phyloP scores from a whole-genome alignment of 2,329 filamentous ascomycete species.

The Fonsecaea pedrosoi region DNA sequence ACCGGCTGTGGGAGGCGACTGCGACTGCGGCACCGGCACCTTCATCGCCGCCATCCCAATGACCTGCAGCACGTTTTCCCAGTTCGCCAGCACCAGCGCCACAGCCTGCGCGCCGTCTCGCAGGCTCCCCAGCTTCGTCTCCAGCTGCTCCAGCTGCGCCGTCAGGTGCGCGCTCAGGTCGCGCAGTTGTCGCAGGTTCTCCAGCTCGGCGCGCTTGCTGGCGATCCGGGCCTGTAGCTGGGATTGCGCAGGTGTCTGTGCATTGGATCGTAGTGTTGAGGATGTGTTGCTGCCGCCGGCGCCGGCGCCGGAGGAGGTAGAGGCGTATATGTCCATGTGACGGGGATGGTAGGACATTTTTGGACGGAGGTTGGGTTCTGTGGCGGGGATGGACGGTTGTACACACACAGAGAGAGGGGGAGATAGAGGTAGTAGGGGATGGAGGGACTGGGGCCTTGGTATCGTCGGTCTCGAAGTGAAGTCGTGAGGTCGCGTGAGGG shows the following conservation, averaged over 20 bases:
- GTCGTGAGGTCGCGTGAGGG: too few relatives aligned
- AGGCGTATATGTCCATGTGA: slow-evolving; percentile 39
- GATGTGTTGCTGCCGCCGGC: slow-evolving; percentile 11
- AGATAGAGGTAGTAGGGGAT: not conserved
- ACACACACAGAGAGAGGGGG: not conserved
- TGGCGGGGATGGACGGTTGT: not conserved
- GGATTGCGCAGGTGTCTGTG: slow-evolving; percentile 52
- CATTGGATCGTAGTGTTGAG: slow-evolving; percentile 37
- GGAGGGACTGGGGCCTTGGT: too few relatives aligned
- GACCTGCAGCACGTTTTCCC: slow-evolving; percentile 69
- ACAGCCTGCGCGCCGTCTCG: slow-evolving; percentile 70
- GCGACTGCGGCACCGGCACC: slow-evolving; percentile 39
- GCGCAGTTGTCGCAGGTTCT: slow-evolving; percentile 66
- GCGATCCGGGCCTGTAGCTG: slow-evolving; percentile 66
- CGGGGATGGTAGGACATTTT: not conserved
- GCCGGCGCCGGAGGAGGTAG: slow-evolving; percentile 42
- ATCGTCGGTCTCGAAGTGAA: too few relatives aligned
- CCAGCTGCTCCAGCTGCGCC: slow-evolving; percentile 67
- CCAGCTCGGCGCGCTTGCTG: slow-evolving; percentile 68
- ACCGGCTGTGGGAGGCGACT: not conserved
- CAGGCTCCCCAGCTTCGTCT: slow-evolving; percentile 66
- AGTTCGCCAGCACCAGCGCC: slow-evolving; percentile 70
- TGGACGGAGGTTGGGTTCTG: too few relatives aligned
- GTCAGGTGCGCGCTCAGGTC: slow-evolving; percentile 67
- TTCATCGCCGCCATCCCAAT: slow-evolving; percentile 70